Evolutionary conservation across 306 rosid genomes (phyloP), one percentile per base, ranked within the genome.

Genomic region (Rosa chinensis): DNA sequence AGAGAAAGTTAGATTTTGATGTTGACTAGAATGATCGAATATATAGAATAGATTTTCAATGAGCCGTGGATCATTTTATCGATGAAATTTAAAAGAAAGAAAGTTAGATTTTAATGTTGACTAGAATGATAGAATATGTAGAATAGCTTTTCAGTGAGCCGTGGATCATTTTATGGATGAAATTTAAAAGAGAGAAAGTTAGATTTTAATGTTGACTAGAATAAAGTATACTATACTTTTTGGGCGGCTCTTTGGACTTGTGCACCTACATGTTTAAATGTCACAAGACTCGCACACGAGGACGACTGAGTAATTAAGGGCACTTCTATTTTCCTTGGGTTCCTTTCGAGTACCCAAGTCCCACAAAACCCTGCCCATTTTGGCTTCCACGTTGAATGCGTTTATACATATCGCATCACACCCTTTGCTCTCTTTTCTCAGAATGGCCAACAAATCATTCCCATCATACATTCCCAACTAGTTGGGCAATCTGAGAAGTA

Each of bases 331-430:
- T 53, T 35, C 23, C 17, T 2, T 2, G 8, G 23, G 63, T 72
- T 72, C 17, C 63, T 10, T 73, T 53, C 68, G 8, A 42, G 45
- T 28, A 13, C 21, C 61, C 39, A 9, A 72, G 47, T 18, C 28
- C 55, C 62, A 12, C 32, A 17, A 18, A 53, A 5, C n/a, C 48
- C 48, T 32, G 8, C 55, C 55, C 5, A 21, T 44, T 50, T 50
- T 32, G 76, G 47, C 21, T 35, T 43, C 55, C 70, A 43, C 42
- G 69, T 75, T 75, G 45, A 61, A 61, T 75, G 44, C 14, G 71
- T 37, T 75, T 64, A 5, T 64, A 35, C 40, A 14, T 7, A 40
- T 72, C 2, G 62, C 52, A 37, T 42, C 9, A 14, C 20, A 35
- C n/a, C 23, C 28, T 21, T 58, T 3, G 35, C 49, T 16, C 10